Evolutionary conservation across 495 filamentous ascomycete species (phyloP).

Genomic region (Neurospora hispaniola): DNA sequence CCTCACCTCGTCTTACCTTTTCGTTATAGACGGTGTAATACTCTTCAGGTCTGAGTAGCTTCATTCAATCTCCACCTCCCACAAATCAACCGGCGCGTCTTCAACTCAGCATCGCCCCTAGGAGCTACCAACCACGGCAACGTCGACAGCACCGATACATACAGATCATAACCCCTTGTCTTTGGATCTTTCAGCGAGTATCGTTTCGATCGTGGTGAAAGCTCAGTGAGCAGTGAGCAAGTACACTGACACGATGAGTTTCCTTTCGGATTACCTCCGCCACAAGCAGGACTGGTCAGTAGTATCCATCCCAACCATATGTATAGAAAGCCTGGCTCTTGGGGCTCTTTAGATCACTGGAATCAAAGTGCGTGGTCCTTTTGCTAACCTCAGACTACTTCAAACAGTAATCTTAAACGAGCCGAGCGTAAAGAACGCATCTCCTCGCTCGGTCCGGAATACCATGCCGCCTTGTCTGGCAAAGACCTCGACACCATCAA

Average conservation of each 20-base stretch:
- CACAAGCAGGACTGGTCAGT: slow-evolving; percentile 50
- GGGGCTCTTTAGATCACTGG: background rate
- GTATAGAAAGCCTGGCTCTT: background rate
- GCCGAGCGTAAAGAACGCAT: slow-evolving; percentile 60
- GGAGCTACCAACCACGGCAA: background rate
- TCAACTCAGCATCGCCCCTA: background rate
- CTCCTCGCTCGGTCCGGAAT: slow-evolving; percentile 49
- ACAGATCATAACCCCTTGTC: background rate
- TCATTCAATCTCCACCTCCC: background rate
- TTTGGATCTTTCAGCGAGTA: background rate
- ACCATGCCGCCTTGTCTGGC: slow-evolving; percentile 51
- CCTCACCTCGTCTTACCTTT: background rate
- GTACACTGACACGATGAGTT: slow-evolving; percentile 26
- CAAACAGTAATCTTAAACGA: slow-evolving; percentile 66
- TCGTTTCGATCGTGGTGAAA: background rate
- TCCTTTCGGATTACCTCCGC: slow-evolving; percentile 48
- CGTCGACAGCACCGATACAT: background rate
- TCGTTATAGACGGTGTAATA: background rate
- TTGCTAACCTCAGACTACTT: background rate
- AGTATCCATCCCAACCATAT: background rate
- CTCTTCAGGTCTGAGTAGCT: background rate
- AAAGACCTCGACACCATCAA: slow-evolving; percentile 56
- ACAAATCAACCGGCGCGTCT: background rate
- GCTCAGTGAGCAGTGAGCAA: background rate
- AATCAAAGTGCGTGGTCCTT: background rate